Conservation (phyloP, 768 basidiomycete genomes). For the Boletus sp. region DNA sequence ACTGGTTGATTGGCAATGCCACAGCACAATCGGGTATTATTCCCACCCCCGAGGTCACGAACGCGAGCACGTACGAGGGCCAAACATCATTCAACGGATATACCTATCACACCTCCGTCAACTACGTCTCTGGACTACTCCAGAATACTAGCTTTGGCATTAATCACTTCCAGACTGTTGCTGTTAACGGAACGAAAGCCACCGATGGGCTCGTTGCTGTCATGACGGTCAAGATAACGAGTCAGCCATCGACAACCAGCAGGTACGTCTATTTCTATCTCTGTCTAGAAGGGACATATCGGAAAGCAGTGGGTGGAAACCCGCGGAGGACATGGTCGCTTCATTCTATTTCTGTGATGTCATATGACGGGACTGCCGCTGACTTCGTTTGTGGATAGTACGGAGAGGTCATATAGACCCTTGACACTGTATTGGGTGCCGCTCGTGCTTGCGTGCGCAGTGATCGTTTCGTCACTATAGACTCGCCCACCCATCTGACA, state of each 20-base stretch:
- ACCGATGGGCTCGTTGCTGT: conserved; percentile 84
- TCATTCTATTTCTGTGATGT: background rate
- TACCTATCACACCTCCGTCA: conserved; percentile 67
- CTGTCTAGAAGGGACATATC: background rate
- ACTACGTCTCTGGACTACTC: conserved; percentile 70
- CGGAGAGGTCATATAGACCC: conserved; percentile 10
- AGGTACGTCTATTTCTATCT: conserved; percentile 16
- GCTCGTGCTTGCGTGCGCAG: conserved; percentile 12
- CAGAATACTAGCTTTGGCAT: conserved; percentile 64
- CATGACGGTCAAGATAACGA: conserved; percentile 64
- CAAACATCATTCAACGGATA: conserved; percentile 61
- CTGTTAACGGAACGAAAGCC: conserved; percentile 49
- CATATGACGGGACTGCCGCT: background rate
- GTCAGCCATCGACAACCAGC: conserved; percentile 26
- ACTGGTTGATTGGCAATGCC: conserved; percentile 83
- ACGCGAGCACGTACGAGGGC: conserved; percentile 58
- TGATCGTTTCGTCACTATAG: conserved; percentile 14
- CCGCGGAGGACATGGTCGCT: background rate
- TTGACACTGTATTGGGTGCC: conserved; percentile 8
- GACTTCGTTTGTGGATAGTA: conserved; percentile 11
- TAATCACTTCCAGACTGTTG: conserved; percentile 62
- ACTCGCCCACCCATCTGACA: background rate
- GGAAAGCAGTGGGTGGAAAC: background rate
- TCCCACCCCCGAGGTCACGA: conserved; percentile 31
- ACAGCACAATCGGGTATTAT: conserved; percentile 42